These are phyloP conservation scores for Candida berthetii DNA, from an alignment of 805 yeast genomes.

Conservation along the genomic window DNA sequence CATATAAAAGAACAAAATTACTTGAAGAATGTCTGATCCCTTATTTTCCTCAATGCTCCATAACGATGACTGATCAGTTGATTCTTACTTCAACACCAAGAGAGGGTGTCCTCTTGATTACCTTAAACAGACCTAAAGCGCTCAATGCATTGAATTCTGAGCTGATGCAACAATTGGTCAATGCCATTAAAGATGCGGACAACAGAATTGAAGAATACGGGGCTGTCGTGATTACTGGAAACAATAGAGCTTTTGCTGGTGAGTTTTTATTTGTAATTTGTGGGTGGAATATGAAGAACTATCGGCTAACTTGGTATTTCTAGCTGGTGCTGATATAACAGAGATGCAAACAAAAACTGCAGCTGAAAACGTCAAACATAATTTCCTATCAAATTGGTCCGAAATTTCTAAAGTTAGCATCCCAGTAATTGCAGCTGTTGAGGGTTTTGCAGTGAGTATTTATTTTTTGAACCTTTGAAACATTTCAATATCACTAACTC, in stretches of 20 bases:
- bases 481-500: neutral
- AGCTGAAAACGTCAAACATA: conserved; percentile 26
- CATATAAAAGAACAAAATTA: too few species aligned
- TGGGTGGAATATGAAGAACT: too few species aligned
- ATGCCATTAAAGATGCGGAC: conserved; percentile 15
- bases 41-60: neutral
- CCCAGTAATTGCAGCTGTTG: conserved; percentile 50
- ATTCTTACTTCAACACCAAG: conserved; percentile 15
- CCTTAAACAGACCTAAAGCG: conserved; percentile 21
- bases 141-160: conserved; percentile 16
- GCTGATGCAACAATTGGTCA: conserved; percentile 14
- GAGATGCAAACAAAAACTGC: conserved; percentile 36
- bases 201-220: conserved; percentile 29
- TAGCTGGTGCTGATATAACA: conserved; percentile 50
- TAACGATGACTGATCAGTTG: conserved; percentile 7
- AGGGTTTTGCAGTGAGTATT: conserved; percentile 35
- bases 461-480: neutral
- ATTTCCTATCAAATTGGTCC: conserved; percentile 34
- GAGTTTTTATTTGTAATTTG: neutral
- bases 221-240: conserved; percentile 43
- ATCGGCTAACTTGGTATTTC: conserved; percentile 1
- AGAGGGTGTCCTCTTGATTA: conserved; percentile 17
- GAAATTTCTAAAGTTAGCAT: conserved; percentile 29
- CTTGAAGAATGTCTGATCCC: too few species aligned
- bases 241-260: conserved; percentile 38